Evolutionary conservation across 129 eudicot species (phyloP), one percentile per base, ranked within the genome.

Genomic region (Calendula officinalis): DNA sequence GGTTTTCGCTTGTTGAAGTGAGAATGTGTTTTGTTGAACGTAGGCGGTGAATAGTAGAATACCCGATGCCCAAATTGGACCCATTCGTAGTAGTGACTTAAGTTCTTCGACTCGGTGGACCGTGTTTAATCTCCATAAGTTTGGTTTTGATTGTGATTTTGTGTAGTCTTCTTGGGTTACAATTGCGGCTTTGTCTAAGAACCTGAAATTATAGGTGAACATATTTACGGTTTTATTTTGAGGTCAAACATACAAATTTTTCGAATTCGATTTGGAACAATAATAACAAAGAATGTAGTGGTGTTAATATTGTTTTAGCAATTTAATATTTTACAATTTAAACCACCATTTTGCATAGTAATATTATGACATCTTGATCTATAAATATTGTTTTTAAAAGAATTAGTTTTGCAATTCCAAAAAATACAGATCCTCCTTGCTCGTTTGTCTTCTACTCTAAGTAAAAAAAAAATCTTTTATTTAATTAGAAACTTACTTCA

Each of bases 11-110:
- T 91, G 96, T 49, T 80, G 88, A 50, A 88, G 89, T 13, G 98
- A 84, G 69, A 91, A 91, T 0, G 91, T 91, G 80, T 59, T 53
- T 59, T 87, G 95, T 64, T 91, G 98, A 62, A 91, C 88, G 38
- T 81, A 69, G 14, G 96, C 95, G 5, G 96, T 83, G 80, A 85
- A 79, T 22, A 85, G 82, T 46, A 91, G 68, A 43, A 91, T 91
- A 2, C 95, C 98, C 7, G 96, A 74, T 0, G 95, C 96, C 98
- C 98, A 91, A 6, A 91, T 91, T 7, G 96, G 98, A 38, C 83
- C 85, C 96, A 91, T 85, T 69, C 95, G 70, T 57, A 91, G 81
- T 2, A 91, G 43, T 14, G 96, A 78, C 62, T 88, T 91, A 4
- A 91, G 81, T 40, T 91, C 98, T 61, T 91, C 98, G 2, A 91